A percentile compares a stretch with the other conserved stretches of the same genome.
These are phyloP conservation scores for Odontarrhena argentea DNA, from an alignment of 345 rosid genomes.

Conservation along the genomic window DNA sequence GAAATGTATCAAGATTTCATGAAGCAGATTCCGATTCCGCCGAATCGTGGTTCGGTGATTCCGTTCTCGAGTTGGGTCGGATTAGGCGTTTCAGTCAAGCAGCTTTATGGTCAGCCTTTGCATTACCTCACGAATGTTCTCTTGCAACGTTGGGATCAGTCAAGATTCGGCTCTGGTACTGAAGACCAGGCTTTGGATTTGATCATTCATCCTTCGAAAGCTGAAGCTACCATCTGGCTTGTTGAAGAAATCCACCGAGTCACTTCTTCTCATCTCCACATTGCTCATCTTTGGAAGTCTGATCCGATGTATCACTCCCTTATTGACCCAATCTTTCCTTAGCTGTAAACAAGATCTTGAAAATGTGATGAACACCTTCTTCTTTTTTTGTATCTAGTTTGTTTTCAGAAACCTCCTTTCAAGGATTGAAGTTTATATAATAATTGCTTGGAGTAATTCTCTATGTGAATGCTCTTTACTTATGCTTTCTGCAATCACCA, in stretches of 20 bases:
- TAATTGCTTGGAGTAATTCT: not conserved
- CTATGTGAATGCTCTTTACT: not conserved
- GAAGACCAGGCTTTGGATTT: conserved; percentile 58
- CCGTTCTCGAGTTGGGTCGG: conserved; percentile 82
- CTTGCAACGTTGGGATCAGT: conserved; percentile 71
- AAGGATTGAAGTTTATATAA: not conserved
- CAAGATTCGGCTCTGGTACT: conserved; percentile 56
- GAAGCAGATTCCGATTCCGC: conserved; percentile 66
- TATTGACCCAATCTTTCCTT: conserved; percentile 62
- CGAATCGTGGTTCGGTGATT: conserved; percentile 65
- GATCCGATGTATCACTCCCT: conserved; percentile 61
- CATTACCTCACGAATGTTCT: conserved; percentile 81
- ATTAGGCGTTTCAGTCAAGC: conserved; percentile 70
- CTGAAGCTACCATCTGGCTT: conserved; percentile 88
- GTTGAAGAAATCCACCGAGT: conserved; percentile 74
- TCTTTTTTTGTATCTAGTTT: conserved; percentile 23
- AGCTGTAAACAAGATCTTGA: conserved; percentile 26
- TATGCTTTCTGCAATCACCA: conserved; percentile 41
- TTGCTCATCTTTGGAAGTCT: conserved; percentile 67
- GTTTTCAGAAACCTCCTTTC: conserved; percentile 6
- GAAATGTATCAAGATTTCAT: conserved; percentile 85
- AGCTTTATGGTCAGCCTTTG: conserved; percentile 75
- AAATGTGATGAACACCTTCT: not conserved
- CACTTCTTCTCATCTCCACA: conserved; percentile 59
- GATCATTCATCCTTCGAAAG: conserved; percentile 75